Evolutionary conservation across 1,284 basidiomycete species (phyloP).

Genomic region (Moesziomyces sp.): DNA sequence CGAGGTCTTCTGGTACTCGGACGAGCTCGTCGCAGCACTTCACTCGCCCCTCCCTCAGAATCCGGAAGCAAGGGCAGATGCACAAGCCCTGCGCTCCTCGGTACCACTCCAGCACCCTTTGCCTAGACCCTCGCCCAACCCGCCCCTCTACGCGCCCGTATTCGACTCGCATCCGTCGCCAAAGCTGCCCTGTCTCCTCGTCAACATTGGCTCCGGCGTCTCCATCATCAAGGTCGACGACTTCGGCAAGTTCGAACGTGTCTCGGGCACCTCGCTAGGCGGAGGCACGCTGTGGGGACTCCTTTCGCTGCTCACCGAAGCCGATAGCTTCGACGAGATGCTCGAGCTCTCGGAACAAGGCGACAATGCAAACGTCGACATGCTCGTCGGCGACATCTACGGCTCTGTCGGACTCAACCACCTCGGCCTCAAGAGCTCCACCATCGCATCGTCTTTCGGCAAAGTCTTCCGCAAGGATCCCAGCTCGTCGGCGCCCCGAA

Average conservation of each 20-base stretch:
- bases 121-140: constrained; percentile 89
- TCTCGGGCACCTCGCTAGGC: constrained; percentile 95
- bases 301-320: constrained; percentile 90
- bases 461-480: constrained; percentile 90
- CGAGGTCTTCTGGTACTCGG: constrained; percentile 98
- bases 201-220: constrained; percentile 98
- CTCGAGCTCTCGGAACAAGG: constrained; percentile 89
- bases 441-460: constrained; percentile 97
- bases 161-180: constrained; percentile 78
- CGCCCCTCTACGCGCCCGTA: constrained; percentile 87
- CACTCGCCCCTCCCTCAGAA: constrained; percentile 48
- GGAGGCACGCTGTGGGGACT: constrained; percentile 99
- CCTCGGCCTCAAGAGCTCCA: constrained; percentile 89
- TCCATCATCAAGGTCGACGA: constrained; percentile 97
- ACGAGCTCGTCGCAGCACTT: constrained; percentile 80
- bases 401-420: constrained; percentile 76
- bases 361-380: constrained; percentile 93
- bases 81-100: constrained; percentile 46
- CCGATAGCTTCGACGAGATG: constrained; percentile 98
- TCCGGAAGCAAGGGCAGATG: constrained; percentile 41
- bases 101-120: constrained; percentile 70
- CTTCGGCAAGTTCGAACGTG: constrained; percentile 92
- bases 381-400: constrained; percentile 99
- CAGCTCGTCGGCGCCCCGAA: constrained; percentile 22
- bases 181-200: constrained; percentile 93